Percentiles rank a stretch among this genome's conserved stretches.
Conservation (phyloP, 148 eudicot genomes). For the Pharnaceum exiguum region DNA sequence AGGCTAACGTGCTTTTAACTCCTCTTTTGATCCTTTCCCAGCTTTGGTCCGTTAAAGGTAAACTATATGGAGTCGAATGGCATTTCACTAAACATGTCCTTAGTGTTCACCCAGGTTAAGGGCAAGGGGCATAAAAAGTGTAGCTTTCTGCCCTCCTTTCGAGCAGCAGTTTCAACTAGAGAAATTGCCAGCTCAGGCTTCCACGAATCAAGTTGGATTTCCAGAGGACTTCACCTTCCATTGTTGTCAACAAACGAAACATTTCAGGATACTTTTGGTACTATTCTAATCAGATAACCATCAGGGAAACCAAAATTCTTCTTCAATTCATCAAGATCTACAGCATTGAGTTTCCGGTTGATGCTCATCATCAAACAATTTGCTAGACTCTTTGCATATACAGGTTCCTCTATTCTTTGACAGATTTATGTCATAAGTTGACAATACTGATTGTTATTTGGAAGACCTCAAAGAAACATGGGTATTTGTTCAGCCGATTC, state of each 20-base stretch:
- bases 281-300: constrained; percentile 76
- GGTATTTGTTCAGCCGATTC: constrained; percentile 91
- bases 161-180: constrained; percentile 45
- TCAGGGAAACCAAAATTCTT: constrained; percentile 84
- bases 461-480: constrained; percentile 87
- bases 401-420: constrained; percentile 56
- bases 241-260: constrained; percentile 73
- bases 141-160: constrained; percentile 40
- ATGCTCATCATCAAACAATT: constrained; percentile 79
- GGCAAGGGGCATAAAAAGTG: constrained; percentile 72
- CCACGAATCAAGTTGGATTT: constrained; percentile 80
- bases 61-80: constrained; percentile 74
- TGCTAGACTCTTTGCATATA: constrained; percentile 59
- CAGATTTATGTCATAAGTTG: constrained; percentile 58
- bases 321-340: constrained; percentile 67
- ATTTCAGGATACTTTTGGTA: constrained; percentile 70
- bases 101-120: constrained; percentile 64
- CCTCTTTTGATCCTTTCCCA: constrained; percentile 59
- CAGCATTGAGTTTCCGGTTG: constrained; percentile 63
- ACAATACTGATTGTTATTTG: constrained; percentile 45
- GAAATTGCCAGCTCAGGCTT: constrained; percentile 65
- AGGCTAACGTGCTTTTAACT: constrained; percentile 68
- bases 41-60: constrained; percentile 49
- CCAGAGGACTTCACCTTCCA: constrained; percentile 78
- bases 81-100: constrained; percentile 79